These are phyloP conservation scores for Fusarium sp. DNA, from an alignment of 2,329 filamentous ascomycete species.

Conservation along the genomic window DNA sequence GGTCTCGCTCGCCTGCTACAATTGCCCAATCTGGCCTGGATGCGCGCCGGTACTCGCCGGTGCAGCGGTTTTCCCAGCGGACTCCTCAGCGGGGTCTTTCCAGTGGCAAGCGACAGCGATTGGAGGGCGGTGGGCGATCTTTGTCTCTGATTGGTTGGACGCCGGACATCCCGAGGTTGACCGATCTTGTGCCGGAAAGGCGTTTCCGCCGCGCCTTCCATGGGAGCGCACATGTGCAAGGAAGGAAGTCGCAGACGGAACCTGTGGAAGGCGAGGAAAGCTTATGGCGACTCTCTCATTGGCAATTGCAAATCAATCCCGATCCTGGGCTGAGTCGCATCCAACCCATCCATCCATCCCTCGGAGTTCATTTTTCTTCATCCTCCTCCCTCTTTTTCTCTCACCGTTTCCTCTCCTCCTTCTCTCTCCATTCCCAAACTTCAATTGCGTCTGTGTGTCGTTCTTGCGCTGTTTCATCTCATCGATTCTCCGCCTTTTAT, in stretches of 20 bases:
- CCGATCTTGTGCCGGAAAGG: slow-evolving; percentile 31
- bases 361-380: slow-evolving; percentile 7
- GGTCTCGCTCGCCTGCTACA: not conserved
- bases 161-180: slow-evolving; percentile 40
- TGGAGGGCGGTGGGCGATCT: slow-evolving; percentile 7
- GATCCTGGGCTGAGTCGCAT: slow-evolving; percentile 8
- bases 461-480: slow-evolving; percentile 1
- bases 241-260: slow-evolving; percentile 28
- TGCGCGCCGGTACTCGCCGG: slow-evolving; percentile 23
- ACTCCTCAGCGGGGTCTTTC: slow-evolving; percentile 8
- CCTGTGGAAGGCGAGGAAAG: not conserved
- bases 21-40: not conserved
- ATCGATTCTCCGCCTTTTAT: slow-evolving; percentile 8
- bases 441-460: slow-evolving; percentile 13
- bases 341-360: not conserved
- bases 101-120: slow-evolving; percentile 23
- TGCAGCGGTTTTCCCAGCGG: slow-evolving; percentile 16
- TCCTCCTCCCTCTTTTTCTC: slow-evolving; percentile 5
- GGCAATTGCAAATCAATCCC: slow-evolving; percentile 33
- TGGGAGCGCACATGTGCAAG: slow-evolving; percentile 17
- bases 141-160: slow-evolving; percentile 8
- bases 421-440: not conserved
- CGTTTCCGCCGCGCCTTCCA: not conserved
- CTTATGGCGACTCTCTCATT: slow-evolving; percentile 41
- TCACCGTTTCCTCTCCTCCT: not conserved